Base-by-base conservation (phyloP, 345 rosid genomes). In the Sisymbrium altissimum region DNA sequence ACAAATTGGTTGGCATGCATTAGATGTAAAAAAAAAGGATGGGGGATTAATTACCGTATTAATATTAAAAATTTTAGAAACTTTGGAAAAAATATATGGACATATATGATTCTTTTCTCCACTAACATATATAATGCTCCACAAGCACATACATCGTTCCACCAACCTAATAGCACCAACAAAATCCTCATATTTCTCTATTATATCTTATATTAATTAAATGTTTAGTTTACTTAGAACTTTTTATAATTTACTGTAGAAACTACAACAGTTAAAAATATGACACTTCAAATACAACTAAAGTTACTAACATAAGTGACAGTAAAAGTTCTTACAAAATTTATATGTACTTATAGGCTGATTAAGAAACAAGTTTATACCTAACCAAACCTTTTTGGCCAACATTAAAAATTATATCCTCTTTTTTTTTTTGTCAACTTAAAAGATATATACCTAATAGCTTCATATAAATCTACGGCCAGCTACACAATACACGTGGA, bases 121-220 rank as follows among this genome's bases (percentile, higher is more conserved):
- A 77, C 72, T 77, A 56, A 77, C 55, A 56, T 63, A 52, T 17
- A 48, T 39, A 9, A 65, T 70, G 71, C 69, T 60, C 79, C 49
- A 49, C 78, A 38, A 40, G 14, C 78, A 57, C 41, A 54, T 6
- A 27, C 35, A 70, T 70, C 25, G 38, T 18, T 45, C 33, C 67
- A 77, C 80, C 74, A 76, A 76, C 74, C 70, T 52, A 11, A 54
- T 63, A 64, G 65, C 74, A 68, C 74, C 54, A 53, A 60, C 14
- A 59, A 14, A 44, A 13, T 23, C 8, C 9, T 27, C 6, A 25
- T 45, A 23, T 52, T 11, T 30, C 0, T 33, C 32, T 41, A 4
- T 35, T 45, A 14, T 35, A 44, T 73, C 10, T 19, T 66, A 19
- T 11, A 14, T 2, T 45, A 2, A 29, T 13, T 54, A 3, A 7